These are phyloP conservation scores for Monilinia vaccinii-corymbosi DNA, from an alignment of 2,329 filamentous ascomycete species.

Conservation along the genomic window DNA sequence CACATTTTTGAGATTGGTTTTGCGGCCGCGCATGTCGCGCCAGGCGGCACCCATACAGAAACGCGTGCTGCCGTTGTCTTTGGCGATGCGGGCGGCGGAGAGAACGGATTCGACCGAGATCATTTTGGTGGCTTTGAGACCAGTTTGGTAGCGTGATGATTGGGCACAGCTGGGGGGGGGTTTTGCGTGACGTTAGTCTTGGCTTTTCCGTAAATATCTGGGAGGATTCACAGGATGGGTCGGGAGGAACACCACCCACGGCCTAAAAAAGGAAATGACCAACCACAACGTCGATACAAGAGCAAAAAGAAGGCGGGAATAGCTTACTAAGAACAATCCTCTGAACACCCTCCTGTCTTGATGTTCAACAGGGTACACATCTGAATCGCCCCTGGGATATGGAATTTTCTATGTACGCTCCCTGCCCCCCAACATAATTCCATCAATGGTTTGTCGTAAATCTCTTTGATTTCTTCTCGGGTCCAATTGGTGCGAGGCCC, in stretches of 20 bases:
- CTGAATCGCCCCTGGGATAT: constrained; percentile 74
- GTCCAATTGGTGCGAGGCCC: constrained; percentile 68
- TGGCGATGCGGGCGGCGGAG: constrained; percentile 65
- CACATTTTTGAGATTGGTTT: constrained; percentile 74
- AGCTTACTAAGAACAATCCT: constrained; percentile 70
- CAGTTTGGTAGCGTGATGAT: constrained; percentile 69
- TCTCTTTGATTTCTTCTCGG: constrained; percentile 67
- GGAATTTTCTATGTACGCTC: constrained; percentile 73
- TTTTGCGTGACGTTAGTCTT: background rate
- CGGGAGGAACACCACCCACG: accelerated
- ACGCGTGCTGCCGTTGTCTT: constrained; percentile 75
- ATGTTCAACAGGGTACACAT: constrained; percentile 96
- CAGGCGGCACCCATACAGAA: constrained; percentile 96
- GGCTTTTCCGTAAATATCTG: accelerated
- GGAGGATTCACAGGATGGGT: background rate
- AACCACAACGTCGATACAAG: background rate
- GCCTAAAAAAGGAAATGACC: accelerated
- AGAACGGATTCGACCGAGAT: constrained; percentile 74
- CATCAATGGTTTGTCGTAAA: constrained; percentile 76
- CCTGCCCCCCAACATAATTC: constrained; percentile 67
- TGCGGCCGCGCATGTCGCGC: constrained; percentile 88
- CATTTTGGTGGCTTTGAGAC: constrained; percentile 71
- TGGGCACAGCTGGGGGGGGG: constrained; percentile 57
- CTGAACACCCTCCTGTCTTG: constrained; percentile 85
- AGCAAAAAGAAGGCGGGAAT: background rate